Base-by-base conservation (phyloP, 108 stramenopile species). In the Pinguiococcus pyrenoidosus region DNA sequence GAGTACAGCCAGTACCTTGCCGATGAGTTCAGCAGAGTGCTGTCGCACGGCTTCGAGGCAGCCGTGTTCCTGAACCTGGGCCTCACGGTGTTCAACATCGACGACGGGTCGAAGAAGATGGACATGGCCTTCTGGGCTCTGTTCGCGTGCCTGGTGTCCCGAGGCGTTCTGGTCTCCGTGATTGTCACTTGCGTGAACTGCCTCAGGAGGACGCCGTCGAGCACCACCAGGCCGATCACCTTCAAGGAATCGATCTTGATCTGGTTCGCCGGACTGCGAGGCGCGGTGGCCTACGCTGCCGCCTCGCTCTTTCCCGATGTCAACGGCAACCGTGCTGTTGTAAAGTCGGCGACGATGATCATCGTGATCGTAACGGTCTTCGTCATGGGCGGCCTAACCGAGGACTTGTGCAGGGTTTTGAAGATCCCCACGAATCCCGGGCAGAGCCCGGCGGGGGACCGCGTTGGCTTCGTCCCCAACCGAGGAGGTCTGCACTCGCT, bases 1-100 rank as follows among this genome's bases (percentile, higher is more conserved):
- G 30, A 37, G 7, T 44, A 56, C 13, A 75, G 79, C 16, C 41
- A 57, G 17, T 29, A 37, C 2, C 66, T 65, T 34, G 66, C 76
- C 2, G 74, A 77, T 37, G 60, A 55, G 27, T 16, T 82, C 20
- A 79, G 82, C 57, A 62, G 73, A 1, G 36, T 83, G 18, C 37
- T 73, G 0, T 75, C 79, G 2, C 77, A 79, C 51, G 33, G 81
- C 5, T 68, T 75, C 21, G 87, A 88, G 57, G 73, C 68, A 14
- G 63, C 76, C 32, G 82, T 89, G 44, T 89, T 89, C 61, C 46
- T 89, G 38, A 74, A 84, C 50, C 74, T 89, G 12, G 87, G 87
- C 22, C 46, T 85, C 17, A 64, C 58, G 42, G 72, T 79, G 3
- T 75, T 77, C 67, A 61, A 60, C 1, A 21, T 68, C 7, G 28